Base-by-base conservation (phyloP, 345 rosid species). In the Aurinia saxatilis region DNA sequence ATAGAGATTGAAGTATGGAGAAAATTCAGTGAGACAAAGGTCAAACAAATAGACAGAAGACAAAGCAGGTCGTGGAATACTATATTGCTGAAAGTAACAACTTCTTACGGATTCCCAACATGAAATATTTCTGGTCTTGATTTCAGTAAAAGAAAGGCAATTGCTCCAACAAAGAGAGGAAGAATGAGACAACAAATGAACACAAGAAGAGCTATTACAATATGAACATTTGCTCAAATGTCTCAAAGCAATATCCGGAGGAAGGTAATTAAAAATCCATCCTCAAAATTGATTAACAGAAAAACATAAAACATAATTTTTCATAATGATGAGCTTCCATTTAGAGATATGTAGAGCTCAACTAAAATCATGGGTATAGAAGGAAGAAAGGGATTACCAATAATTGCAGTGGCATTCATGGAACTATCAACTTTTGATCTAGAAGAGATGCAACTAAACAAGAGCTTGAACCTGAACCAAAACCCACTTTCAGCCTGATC, bases 381-480 rank as follows among this genome's bases (percentile, higher is more conserved):
- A 7, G n/a, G n/a, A n/a, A 41, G 46, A 38, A 33, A 16, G 46
- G 33, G 45, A 47, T 64, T 72, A 66, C 72, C 72, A 53, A 79
- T 55, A 61, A 73, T 74, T 17, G 69, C 73, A 38, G 76, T 57
- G 30, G 87, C 82, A 73, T 87, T 81, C 66, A 77, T 49, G 45
- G 95, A 82, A 74, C 79, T 84, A 66, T 87, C 91, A 70, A 87
- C 91, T 73, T 80, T 87, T 73, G 95, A 87, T 77, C 91, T 87
- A 38, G 87, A 82, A 69, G 85, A 79, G 76, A 87, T 73, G 72
- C 89, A 87, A 38, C 83, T 56, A 60, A 76, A 81, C 50, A 83
- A 60, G 37, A 77, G 68, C 67, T 80, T 72, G 60, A 87, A 68
- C 67, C 70, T 80, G 61, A 75, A 75, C 84, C 91, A 85, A 69